A percentile compares a stretch with the other conserved stretches of the same genome.
These are phyloP conservation scores for Globisporangium splendens DNA, from an alignment of 352 stramenopile genomes.

Conservation along the genomic window DNA sequence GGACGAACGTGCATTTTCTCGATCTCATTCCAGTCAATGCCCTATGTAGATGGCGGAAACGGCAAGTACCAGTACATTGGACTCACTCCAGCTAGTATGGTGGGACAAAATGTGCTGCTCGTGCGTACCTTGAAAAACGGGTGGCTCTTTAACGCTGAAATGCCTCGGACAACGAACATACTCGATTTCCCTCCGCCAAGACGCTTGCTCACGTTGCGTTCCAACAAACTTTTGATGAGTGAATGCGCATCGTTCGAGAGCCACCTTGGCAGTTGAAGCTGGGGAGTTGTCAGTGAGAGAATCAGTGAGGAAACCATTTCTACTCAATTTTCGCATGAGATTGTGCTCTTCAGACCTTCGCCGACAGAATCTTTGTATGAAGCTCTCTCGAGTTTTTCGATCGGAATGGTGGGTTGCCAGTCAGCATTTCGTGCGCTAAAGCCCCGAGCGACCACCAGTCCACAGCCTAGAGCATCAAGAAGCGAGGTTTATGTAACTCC, in stretches of 20 bases:
- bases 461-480: slow-evolving; percentile 38
- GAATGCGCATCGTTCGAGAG: slow-evolving; percentile 89
- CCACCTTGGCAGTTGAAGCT: slow-evolving; percentile 78
- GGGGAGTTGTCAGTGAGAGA: neutral
- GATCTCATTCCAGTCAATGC: slow-evolving; percentile 92
- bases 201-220: slow-evolving; percentile 94
- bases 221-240: slow-evolving; percentile 94
- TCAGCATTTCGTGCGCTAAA: slow-evolving; percentile 78
- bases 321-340: neutral
- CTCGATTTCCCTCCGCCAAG: slow-evolving; percentile 92
- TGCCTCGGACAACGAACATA: slow-evolving; percentile 97
- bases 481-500: neutral
- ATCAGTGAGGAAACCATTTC: neutral
- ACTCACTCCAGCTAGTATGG: neutral
- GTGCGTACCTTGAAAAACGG: slow-evolving; percentile 89
- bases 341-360: slow-evolving; percentile 34
- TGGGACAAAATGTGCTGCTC: neutral
- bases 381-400: slow-evolving; percentile 67
- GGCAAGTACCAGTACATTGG: neutral
- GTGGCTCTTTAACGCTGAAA: slow-evolving; percentile 93
- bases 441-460: slow-evolving; percentile 87
- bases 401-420: slow-evolving; percentile 66
- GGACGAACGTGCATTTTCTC: slow-evolving; percentile 87
- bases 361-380: slow-evolving; percentile 75
- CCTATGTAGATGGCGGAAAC: slow-evolving; percentile 12